A percentile compares a stretch with the other conserved stretches of the same genome.
Conservation (phyloP, 129 eudicot genomes). For the Escallonia herrerae region DNA sequence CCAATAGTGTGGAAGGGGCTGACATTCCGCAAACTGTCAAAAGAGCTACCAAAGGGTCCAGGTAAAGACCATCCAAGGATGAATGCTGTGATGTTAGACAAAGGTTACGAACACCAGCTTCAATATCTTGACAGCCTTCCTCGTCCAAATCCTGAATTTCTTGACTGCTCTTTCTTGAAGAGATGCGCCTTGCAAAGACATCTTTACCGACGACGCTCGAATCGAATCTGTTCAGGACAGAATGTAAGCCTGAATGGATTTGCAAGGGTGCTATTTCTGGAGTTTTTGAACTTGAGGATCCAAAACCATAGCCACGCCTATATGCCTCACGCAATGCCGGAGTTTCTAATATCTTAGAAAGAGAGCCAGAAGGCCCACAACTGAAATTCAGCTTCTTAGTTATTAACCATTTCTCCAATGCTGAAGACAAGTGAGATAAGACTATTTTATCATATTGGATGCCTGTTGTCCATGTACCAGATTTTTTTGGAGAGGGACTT, state of each 20-base stretch:
- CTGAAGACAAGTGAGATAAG: constrained; percentile 53
- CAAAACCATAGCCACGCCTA: constrained; percentile 15
- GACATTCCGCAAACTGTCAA: constrained; percentile 78
- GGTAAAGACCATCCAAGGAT: constrained; percentile 33
- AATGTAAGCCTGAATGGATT: constrained; percentile 17
- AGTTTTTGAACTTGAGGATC: constrained; percentile 23
- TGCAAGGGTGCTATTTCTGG: constrained; percentile 15
- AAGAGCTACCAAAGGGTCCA: constrained; percentile 52
- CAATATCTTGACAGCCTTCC: constrained; percentile 49
- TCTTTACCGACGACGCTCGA: constrained; percentile 11
- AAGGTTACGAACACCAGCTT: constrained; percentile 48
- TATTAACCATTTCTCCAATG: constrained; percentile 62
- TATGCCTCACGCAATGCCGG: constrained; percentile 35
- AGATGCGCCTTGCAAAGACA: constrained; percentile 15
- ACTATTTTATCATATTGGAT: constrained; percentile 26
- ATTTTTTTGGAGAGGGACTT: constrained; percentile 86
- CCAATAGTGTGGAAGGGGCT: constrained; percentile 50
- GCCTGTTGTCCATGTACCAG: constrained; percentile 72
- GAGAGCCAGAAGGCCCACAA: constrained; percentile 43
- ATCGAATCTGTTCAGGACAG: constrained; percentile 17
- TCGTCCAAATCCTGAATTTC: constrained; percentile 10
- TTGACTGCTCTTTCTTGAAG: constrained; percentile 22
- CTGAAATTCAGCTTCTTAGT: constrained; percentile 30
- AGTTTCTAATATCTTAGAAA: constrained; percentile 70
- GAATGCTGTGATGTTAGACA: constrained; percentile 52